Base-by-base conservation (phyloP, 768 basidiomycete genomes). In the Boletus bicolor region DNA sequence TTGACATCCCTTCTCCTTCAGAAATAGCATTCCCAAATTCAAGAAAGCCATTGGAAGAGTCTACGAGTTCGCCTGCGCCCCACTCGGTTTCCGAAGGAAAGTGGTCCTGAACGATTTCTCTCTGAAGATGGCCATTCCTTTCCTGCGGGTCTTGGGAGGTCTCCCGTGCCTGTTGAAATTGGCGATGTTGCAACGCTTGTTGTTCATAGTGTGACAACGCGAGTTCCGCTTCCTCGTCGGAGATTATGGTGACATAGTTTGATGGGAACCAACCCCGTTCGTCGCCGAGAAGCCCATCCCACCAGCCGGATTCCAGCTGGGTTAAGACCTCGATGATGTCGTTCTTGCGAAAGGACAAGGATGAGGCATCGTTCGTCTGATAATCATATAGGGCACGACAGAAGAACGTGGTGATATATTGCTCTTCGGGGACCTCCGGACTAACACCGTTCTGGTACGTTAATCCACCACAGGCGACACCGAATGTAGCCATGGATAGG, bases 181-280 rank as follows among this genome's bases (percentile, higher is more conserved):
- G 60, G 0, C 9, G 35, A 47, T 53, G 66, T 43, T 62, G 62
- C 39, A 55, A 8, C 34, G 50, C n/a, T 49, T 55, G 57, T 10
- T 56, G 59, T 38, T 59, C 63, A 34, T 54, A 59, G 35, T 54
- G 61, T 10, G 82, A 75, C 59, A 88, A 79, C 11, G 79, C 82
- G 24, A 79, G 70, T 56, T 91, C 92, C 3, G 86, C 90, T 66
- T 92, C 91, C 65, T 90, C 86, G 58, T 91, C 89, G 26, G 84
- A 80, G 53, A 98, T 84, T 44, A 82, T 68, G 45, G 78, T 75
- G 44, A 97, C 94, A 76, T 97, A 98, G 75, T 98, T 99, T 62
- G 90, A 92, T 21, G 96, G 96, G 73, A 99, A 96, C 93, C 93
- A 96, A 54, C 96, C 96, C 49, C 96, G 84, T 70, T 90, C 87